These are phyloP conservation scores for Bryopsis sp. DNA, from an alignment of 139 green algal genomes.

Conservation along the genomic window DNA sequence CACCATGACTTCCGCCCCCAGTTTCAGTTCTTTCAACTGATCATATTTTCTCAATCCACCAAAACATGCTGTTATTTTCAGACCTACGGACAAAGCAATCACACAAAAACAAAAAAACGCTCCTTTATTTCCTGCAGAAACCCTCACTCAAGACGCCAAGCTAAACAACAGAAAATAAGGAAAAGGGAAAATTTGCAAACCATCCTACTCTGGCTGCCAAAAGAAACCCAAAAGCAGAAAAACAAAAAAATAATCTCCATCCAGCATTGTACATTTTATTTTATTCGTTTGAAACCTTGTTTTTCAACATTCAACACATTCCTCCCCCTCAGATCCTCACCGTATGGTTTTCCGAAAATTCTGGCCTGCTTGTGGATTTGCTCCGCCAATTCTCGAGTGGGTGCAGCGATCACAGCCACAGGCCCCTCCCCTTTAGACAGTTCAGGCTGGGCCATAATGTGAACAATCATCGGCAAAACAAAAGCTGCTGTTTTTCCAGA, in stretches of 20 bases:
- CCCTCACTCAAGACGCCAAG: no score
- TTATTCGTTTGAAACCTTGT: no score
- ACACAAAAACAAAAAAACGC: no score
- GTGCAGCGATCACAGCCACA: slow-evolving; percentile 75
- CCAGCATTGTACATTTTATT: no score
- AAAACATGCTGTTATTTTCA: slow-evolving; percentile 68
- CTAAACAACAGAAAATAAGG: no score
- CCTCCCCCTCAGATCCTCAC: slow-evolving; percentile 18
- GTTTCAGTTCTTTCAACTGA: slow-evolving; percentile 72
- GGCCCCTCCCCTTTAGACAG: slow-evolving; percentile 69
- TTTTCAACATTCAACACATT: not conserved
- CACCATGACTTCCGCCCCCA: slow-evolving; percentile 59
- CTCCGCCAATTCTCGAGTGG: slow-evolving; percentile 84
- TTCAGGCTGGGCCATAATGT: slow-evolving; percentile 40
- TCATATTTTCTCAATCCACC: slow-evolving; percentile 87
- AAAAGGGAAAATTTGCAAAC: no score
- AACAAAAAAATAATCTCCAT: no score
- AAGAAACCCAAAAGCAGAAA: no score
- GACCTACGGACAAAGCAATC: slow-evolving; percentile 24
- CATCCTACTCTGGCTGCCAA: no score
- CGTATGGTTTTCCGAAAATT: slow-evolving; percentile 37
- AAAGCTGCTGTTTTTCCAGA: slow-evolving; percentile 83
- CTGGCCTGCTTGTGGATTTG: slow-evolving; percentile 82
- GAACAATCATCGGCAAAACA: slow-evolving; percentile 73
- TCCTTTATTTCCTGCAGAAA: no score